Conservation (phyloP, 2,329 filamentous ascomycete genomes). For the Aureobasidium sp. region DNA sequence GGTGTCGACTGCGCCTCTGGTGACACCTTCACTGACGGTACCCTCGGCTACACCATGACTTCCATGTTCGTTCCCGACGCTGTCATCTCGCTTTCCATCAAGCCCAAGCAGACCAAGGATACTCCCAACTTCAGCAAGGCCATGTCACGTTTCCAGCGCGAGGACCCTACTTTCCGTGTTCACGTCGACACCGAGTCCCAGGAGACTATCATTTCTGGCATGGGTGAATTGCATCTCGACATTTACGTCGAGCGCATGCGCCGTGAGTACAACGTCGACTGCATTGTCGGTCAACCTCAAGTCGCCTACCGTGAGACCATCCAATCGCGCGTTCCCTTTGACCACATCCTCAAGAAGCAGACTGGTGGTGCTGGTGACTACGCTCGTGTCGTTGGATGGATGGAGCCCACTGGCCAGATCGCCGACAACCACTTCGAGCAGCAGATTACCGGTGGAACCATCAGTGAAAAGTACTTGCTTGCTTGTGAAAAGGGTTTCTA, state of each 20-base stretch:
- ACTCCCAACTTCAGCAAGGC: conserved; percentile 94
- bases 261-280: conserved; percentile 94
- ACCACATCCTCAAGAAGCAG: conserved; percentile 92
- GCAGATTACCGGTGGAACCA: conserved; percentile 78
- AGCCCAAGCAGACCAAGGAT: conserved; percentile 87
- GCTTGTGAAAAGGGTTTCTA: conserved; percentile 95
- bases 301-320: conserved; percentile 97
- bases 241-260: conserved; percentile 97
- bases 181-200: conserved; percentile 86
- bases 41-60: conserved; percentile 87
- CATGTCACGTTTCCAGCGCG: conserved; percentile 96
- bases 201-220: conserved; percentile 95
- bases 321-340: conserved; percentile 68
- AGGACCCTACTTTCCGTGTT: conserved; percentile 95
- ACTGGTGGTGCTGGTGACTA: conserved; percentile 92
- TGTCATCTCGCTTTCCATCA: conserved; percentile 96
- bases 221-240: conserved; percentile 94
- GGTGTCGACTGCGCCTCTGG: conserved; percentile 96
- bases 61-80: conserved; percentile 98
- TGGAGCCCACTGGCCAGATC: conserved; percentile 72
- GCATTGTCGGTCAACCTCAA: conserved; percentile 89
- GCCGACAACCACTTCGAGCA: conserved; percentile 76
- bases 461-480: conserved; percentile 90
- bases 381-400: conserved; percentile 80
- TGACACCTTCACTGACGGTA: conserved; percentile 94